Conservation (phyloP, 1,139 yeast genomes). For the Debaryomycetaceae sp. region DNA sequence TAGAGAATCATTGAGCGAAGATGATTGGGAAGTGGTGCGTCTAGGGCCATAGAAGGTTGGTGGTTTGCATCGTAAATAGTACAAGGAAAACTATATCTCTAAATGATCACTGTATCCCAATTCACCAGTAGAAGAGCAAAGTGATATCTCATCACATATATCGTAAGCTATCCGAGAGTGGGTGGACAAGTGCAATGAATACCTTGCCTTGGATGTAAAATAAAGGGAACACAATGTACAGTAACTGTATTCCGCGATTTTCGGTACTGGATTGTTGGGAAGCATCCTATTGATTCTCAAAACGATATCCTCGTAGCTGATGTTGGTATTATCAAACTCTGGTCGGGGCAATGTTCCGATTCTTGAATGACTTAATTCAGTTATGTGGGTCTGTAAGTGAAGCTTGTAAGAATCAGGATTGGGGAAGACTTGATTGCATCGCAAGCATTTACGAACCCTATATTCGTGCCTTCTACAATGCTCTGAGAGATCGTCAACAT, state of each 20-base stretch:
- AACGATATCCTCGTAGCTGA: background rate
- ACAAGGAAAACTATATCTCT: background rate
- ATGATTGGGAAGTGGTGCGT: constrained; percentile 62
- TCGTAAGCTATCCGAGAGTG: background rate
- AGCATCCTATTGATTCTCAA: background rate
- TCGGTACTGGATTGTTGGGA: background rate
- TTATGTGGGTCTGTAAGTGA: constrained; percentile 7
- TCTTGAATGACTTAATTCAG: constrained; percentile 2
- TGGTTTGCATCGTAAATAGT: background rate
- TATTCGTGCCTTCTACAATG: constrained; percentile 6
- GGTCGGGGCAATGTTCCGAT: background rate
- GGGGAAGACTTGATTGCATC: constrained; percentile 3
- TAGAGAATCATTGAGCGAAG: constrained; percentile 45
- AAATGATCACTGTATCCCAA: background rate
- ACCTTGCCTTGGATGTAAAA: constrained; percentile 1
- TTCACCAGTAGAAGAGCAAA: background rate
- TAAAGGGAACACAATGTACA: background rate
- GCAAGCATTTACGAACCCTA: constrained; percentile 3
- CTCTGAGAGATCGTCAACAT: constrained; percentile 1
- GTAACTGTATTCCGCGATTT: background rate
- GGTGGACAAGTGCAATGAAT: background rate
- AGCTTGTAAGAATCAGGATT: constrained; percentile 4
- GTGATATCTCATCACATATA: background rate
- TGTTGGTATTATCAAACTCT: background rate
- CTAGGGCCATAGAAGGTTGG: constrained; percentile 62